Percentiles rank a stretch among this genome's conserved stretches.
These are phyloP conservation scores for Usnea hakonensis DNA, from an alignment of 495 filamentous ascomycete species.

Conservation along the genomic window DNA sequence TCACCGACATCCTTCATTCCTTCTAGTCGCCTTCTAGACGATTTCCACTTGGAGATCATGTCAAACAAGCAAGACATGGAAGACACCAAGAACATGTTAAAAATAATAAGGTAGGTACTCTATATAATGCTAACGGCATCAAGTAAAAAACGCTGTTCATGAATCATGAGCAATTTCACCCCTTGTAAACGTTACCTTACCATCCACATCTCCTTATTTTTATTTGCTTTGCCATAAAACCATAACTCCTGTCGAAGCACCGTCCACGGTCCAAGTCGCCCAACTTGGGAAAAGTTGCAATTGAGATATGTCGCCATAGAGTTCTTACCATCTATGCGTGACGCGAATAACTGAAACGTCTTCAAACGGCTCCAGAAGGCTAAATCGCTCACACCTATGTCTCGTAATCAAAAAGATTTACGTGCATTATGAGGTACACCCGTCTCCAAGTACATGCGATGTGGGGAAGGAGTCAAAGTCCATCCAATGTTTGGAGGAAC, in stretches of 20 bases:
- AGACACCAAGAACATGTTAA: constrained; percentile 7
- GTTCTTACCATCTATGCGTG: constrained; percentile 9
- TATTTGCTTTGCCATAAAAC: too few species aligned
- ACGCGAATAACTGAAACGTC: constrained; percentile 21
- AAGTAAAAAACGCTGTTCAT: too few species aligned
- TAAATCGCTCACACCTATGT: constrained; percentile 5
- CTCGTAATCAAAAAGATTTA: not conserved
- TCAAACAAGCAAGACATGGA: constrained; percentile 14
- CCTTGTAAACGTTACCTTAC: too few species aligned
- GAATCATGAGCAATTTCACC: too few species aligned
- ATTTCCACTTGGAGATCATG: constrained; percentile 11
- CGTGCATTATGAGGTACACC: not conserved
- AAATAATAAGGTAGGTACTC: too few species aligned
- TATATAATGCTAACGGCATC: too few species aligned
- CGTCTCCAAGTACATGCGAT: not conserved
- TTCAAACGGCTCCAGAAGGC: not conserved
- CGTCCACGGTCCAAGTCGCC: not conserved
- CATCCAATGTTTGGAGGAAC: not conserved
- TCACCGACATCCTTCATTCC: constrained; percentile 18
- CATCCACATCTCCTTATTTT: too few species aligned
- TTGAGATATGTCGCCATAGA: not conserved
- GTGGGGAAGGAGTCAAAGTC: not conserved
- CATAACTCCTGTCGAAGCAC: too few species aligned
- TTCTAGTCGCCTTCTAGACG: constrained; percentile 21
- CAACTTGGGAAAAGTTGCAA: not conserved